phyloP scores from a whole-genome alignment of 192 early-diverging fungal species.

The Rhizoclosmatium globosum region DNA sequence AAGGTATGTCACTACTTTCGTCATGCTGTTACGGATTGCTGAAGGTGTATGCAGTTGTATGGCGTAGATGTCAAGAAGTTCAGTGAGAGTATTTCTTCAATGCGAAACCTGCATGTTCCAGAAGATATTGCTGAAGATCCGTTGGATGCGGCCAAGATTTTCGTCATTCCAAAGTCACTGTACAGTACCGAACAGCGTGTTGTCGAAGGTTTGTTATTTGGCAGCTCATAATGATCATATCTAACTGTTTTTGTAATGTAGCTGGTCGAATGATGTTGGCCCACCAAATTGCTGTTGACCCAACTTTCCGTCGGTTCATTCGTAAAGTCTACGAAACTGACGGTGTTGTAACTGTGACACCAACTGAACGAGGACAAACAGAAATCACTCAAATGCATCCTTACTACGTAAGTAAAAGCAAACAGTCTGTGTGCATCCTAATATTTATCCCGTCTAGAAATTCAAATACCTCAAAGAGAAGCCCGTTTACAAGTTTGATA shows the following conservation, averaged over 20 bases:
- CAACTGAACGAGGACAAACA: conserved; percentile 80
- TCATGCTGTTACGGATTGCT: neutral
- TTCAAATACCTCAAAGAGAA: conserved; percentile 90
- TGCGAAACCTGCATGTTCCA: conserved; percentile 46
- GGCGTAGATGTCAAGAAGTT: conserved; percentile 43
- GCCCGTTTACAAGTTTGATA: conserved; percentile 72
- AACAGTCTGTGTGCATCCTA: conserved; percentile 10
- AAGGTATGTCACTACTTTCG: conserved; percentile 38
- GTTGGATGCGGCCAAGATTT: conserved; percentile 60
- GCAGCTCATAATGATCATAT: neutral
- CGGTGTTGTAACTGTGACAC: conserved; percentile 75
- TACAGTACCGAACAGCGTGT: conserved; percentile 64
- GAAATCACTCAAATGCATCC: conserved; percentile 83
- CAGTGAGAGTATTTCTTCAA: conserved; percentile 28
- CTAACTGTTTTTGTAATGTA: conserved; percentile 26
- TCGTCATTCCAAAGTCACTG: conserved; percentile 44
- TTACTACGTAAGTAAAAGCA: conserved; percentile 58
- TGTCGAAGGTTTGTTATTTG: conserved; percentile 49
- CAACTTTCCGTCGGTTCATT: conserved; percentile 76
- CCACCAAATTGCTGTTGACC: conserved; percentile 81
- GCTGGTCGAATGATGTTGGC: conserved; percentile 77
- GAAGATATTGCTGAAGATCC: conserved; percentile 65
- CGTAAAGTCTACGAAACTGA: conserved; percentile 74
- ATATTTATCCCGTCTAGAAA: conserved; percentile 47
- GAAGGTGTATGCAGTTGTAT: conserved; percentile 38